A percentile compares a stretch with the other conserved stretches of the same genome.
phyloP scores from a whole-genome alignment of 1,139 yeast genomes.

The Suhomyces atakaporum region DNA sequence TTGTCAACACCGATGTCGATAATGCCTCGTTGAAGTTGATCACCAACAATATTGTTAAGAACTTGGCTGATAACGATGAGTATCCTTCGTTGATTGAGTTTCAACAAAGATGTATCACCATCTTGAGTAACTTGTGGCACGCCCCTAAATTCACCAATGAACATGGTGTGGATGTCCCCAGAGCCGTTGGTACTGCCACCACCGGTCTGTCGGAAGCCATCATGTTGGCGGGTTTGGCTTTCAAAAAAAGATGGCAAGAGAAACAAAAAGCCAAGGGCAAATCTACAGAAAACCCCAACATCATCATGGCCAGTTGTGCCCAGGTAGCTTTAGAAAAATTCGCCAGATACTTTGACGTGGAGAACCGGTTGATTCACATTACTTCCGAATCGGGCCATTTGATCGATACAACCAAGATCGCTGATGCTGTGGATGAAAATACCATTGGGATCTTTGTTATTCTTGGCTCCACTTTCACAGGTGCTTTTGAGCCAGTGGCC shows the following conservation, averaged over 20 bases:
- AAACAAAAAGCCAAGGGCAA: conserved; percentile 61
- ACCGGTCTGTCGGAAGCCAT: conserved; percentile 95
- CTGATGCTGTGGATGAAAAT: conserved; percentile 76
- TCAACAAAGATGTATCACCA: conserved; percentile 80
- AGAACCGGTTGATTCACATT: conserved; percentile 73
- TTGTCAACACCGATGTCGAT: conserved; percentile 75
- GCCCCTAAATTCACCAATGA: conserved; percentile 49
- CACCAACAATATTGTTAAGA: conserved; percentile 74
- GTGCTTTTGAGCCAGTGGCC: conserved; percentile 81
- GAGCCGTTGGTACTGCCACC: conserved; percentile 83
- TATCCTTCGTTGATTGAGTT: conserved; percentile 83
- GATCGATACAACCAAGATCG: conserved; percentile 60
- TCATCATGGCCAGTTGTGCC: conserved; percentile 92
- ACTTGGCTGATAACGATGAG: conserved; percentile 90
- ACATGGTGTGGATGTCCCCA: conserved; percentile 31
- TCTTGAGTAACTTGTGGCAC: conserved; percentile 79
- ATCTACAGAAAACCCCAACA: conserved; percentile 69
- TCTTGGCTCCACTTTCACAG: conserved; percentile 90
- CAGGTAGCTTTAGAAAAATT: conserved; percentile 94
- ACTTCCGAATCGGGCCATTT: conserved; percentile 60
- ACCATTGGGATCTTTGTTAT: conserved; percentile 91
- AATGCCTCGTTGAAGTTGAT: conserved; percentile 51
- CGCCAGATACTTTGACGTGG: conserved; percentile 92
- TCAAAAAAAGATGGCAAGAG: conserved; percentile 87
- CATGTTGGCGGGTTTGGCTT: conserved; percentile 89